Base-by-base conservation (phyloP, 169 alveolate species). In the Plasmodium inui region DNA sequence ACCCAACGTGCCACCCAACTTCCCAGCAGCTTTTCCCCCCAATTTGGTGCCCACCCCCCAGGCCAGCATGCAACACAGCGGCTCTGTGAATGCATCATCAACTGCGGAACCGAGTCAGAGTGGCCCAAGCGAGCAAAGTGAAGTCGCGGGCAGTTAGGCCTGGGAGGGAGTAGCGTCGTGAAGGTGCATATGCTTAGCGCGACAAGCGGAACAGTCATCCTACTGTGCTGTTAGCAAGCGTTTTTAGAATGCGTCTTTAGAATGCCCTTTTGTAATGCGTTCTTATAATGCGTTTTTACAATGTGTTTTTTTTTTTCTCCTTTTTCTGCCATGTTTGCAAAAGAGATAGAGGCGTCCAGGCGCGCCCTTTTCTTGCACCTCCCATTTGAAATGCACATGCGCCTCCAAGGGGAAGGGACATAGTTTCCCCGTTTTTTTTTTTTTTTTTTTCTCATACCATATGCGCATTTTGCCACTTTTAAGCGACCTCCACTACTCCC, bases 1-100 rank as follows among this genome's bases (percentile, higher is more conserved):
- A 0, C 96, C 97, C 3, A 82, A 32, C 34, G 22, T 88, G 46
- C 92, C 92, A 5, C 73, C 86, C 28, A 57, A 57, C 32, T 46
- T 39, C 50, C 71, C 61, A 7, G 73, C 50, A 1, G 41, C 8
- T 17, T 50, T 41, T 1, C 39, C 67, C 53, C 72, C 89, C 30
- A 82, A 34, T n/a, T 41, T 41, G 5, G 28, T 19, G 12, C 28
- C 83, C 61, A 50, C 22, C 41, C 76, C 30, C 14, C 76, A 28
- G 39, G 14, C 92, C 73, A 28, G 9, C 22, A 26, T 19, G 80
- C 76, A 22, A 22, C n/a, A 0, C 34, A 32, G 41, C 10, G 89
- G 89, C 22, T 14, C 79, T 7, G n/a, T 72, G 10, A 82, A 53
- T 41, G 39, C 46, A 82, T 30, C 76, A 30, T 50, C 41, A 55